Evolutionary conservation across 2,329 filamentous ascomycete species (phyloP).

Genomic region (Aspergillus texensis): DNA sequence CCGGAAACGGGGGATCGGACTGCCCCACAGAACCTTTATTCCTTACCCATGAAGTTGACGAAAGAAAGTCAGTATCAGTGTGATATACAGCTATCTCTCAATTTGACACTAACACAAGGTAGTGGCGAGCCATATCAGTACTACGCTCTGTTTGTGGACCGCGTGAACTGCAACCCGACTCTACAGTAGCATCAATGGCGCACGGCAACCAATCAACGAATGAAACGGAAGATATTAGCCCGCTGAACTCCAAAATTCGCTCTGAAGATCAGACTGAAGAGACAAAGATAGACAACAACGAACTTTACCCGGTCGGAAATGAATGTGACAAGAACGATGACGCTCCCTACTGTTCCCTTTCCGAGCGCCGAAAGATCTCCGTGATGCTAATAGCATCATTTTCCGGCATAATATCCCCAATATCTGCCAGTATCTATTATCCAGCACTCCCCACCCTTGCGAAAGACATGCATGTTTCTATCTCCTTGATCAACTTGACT

Average conservation of each 20-base stretch:
- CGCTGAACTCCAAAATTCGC: too few relatives aligned
- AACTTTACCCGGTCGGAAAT: background rate
- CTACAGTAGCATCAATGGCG: background rate
- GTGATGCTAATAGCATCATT: slow-evolving; percentile 11
- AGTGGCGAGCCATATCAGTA: background rate
- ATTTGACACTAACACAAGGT: background rate
- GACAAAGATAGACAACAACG: background rate
- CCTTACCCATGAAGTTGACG: background rate
- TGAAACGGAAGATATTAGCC: background rate
- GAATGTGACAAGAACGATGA: background rate
- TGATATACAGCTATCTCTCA: background rate
- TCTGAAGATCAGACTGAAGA: background rate
- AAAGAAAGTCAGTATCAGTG: background rate
- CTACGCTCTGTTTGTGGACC: background rate
- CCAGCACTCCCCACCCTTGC: slow-evolving; percentile 36
- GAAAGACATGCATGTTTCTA: slow-evolving; percentile 42
- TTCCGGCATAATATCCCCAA: slow-evolving; percentile 25
- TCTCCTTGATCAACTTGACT: slow-evolving; percentile 49
- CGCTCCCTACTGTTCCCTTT: slow-evolving; percentile 8
- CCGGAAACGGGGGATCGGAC: background rate
- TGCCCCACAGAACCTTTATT: background rate
- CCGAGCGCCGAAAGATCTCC: slow-evolving; percentile 6
- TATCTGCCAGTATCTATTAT: slow-evolving; percentile 34
- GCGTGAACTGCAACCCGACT: background rate
- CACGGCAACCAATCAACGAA: background rate